Base-by-base conservation (phyloP, 805 yeast species). In the Spathaspora gorwiae region DNA sequence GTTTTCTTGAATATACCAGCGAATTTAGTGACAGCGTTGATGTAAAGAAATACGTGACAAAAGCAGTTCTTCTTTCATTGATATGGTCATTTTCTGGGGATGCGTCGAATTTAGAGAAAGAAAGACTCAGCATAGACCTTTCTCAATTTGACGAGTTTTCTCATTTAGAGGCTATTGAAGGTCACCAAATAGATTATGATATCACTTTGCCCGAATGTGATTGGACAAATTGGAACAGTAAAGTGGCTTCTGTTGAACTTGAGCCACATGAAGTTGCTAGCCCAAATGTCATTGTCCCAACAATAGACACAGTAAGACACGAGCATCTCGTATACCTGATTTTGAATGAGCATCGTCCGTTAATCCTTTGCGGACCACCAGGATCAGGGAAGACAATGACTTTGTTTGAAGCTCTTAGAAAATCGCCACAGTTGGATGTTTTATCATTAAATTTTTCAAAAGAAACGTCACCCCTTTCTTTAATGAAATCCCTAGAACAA, bases 351-450 rank as follows among this genome's bases (percentile, higher is more conserved):
- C 83, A 77, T 44, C 66, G 66, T 35, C 80, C 95, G 0, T 60
- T 88, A 13, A 69, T 92, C 26, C 69, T 92, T 19, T 89, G 96
- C 64, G 98, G 98, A 2, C 98, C 98, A 0, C 97, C 98, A 0
- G 98, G 98, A 4, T 85, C 97, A 0, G 98, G 98, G 47, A 92
- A 92, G 59, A 90, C 98, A 0, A 90, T 92, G 98, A 81, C 90
- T 0, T 64, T 92, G 14, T 73, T 87, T 52, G 79, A 83, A 39
- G 82, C 89, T 0, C 59, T 92, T 35, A 67, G 87, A 38, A 70
- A 69, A 43, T 73, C 84, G 0, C 74, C 82, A 0, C 71, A 75
- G 12, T 68, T 80, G 47, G 85, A 81, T 15, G 66, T 89, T 2
- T 72, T 81, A 2, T 79, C 88, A 5, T 61, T 92, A 53, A 92